Conservation (phyloP, 306 rosid genomes). For the Ormosia semicastrata region DNA sequence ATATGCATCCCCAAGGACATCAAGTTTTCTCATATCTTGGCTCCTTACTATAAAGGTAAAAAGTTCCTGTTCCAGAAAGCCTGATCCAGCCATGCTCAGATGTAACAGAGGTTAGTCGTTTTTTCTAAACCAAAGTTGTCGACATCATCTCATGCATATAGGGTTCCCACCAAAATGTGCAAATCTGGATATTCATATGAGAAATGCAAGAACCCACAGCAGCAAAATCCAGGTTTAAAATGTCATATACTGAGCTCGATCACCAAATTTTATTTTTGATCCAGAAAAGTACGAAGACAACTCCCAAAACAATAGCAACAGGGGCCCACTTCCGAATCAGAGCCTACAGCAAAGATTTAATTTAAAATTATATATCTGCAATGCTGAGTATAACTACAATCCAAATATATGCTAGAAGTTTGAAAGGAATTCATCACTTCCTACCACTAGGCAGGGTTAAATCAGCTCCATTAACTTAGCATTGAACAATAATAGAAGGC, state of each 20-base stretch:
- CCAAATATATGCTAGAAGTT: slow-evolving; percentile 20
- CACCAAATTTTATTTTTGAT: slow-evolving; percentile 86
- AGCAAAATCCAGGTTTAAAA: slow-evolving; percentile 10
- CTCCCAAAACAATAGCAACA: slow-evolving; percentile 86
- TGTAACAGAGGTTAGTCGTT: slow-evolving; percentile 20
- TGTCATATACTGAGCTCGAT: slow-evolving; percentile 30
- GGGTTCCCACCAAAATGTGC: slow-evolving; percentile 20
- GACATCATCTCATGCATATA: slow-evolving; percentile 12
- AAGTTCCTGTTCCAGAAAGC: slow-evolving; percentile 26
- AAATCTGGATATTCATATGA: slow-evolving; percentile 14
- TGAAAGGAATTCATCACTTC: neutral
- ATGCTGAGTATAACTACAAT: neutral
- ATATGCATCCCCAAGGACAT: slow-evolving; percentile 30
- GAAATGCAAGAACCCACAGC: slow-evolving; percentile 21
- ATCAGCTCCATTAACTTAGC: neutral
- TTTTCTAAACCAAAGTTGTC: slow-evolving; percentile 16
- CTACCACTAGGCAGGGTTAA: neutral
- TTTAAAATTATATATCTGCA: slow-evolving; percentile 24
- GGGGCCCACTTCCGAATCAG: slow-evolving; percentile 77
- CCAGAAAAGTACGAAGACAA: slow-evolving; percentile 97
- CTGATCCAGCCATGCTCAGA: slow-evolving; percentile 28
- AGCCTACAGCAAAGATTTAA: slow-evolving; percentile 42
- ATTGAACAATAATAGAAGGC: neutral
- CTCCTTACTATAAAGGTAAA: slow-evolving; percentile 29
- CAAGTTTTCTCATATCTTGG: slow-evolving; percentile 39